Evolutionary conservation across 768 basidiomycete species (phyloP).

Genomic region (Tricholoma flavovirens): DNA sequence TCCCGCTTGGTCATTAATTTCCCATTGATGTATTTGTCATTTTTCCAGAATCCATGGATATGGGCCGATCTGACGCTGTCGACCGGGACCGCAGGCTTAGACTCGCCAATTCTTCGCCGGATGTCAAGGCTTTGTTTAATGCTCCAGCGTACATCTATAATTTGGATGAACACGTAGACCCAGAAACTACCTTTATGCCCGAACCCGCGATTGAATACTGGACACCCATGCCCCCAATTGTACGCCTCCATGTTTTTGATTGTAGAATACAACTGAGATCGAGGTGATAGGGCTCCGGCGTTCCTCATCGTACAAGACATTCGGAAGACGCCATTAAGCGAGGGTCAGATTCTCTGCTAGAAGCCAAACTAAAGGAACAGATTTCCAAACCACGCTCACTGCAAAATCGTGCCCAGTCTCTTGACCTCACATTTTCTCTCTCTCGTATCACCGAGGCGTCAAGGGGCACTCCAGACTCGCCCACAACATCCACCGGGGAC

Average conservation of each 20-base stretch:
- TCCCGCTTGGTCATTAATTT: neutral
- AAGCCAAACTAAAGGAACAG: slow-evolving; percentile 79
- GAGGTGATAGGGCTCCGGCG: slow-evolving; percentile 52
- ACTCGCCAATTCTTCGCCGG: slow-evolving; percentile 84
- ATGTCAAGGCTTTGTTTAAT: slow-evolving; percentile 94
- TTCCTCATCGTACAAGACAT: slow-evolving; percentile 61
- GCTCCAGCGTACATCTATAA: slow-evolving; percentile 79
- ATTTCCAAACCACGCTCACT: slow-evolving; percentile 72
- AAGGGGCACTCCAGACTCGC: slow-evolving; percentile 69
- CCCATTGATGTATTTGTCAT: neutral
- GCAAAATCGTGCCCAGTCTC: slow-evolving; percentile 83
- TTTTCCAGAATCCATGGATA: slow-evolving; percentile 64
- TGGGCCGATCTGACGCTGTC: slow-evolving; percentile 66
- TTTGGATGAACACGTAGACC: slow-evolving; percentile 66
- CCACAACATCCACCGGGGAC: slow-evolving; percentile 71
- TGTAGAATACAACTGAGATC: slow-evolving; percentile 11
- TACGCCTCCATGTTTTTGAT: slow-evolving; percentile 29
- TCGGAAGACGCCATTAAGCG: slow-evolving; percentile 75
- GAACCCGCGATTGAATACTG: slow-evolving; percentile 62
- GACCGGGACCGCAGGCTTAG: slow-evolving; percentile 73
- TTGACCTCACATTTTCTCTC: slow-evolving; percentile 81
- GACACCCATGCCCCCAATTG: slow-evolving; percentile 73
- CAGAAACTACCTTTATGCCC: slow-evolving; percentile 52
- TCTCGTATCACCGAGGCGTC: slow-evolving; percentile 72
- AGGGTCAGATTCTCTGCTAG: slow-evolving; percentile 78